Conservation (phyloP, 345 rosid species). For the Limnanthes douglasii region DNA sequence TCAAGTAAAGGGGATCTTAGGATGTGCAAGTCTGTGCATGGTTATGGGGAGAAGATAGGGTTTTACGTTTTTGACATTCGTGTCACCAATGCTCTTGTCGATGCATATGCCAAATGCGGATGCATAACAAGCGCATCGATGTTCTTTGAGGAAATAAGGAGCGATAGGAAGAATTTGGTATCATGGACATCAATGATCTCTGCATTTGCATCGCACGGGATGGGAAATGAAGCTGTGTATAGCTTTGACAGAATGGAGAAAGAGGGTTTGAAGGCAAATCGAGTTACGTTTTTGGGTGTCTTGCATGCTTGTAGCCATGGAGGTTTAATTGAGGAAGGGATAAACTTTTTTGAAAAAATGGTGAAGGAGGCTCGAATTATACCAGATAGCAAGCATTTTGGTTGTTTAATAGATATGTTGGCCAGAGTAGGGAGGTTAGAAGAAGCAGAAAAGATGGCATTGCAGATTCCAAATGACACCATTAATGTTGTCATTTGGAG, state of each 20-base stretch:
- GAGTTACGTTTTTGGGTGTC: conserved; percentile 61
- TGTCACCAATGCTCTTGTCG: conserved; percentile 45
- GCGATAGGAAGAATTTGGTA: conserved; percentile 38
- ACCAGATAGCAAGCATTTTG: conserved; percentile 63
- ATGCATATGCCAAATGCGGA: conserved; percentile 69
- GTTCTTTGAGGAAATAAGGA: conserved; percentile 33
- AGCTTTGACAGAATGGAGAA: conserved; percentile 45
- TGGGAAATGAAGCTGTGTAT: conserved; percentile 58
- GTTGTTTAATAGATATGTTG: conserved; percentile 67
- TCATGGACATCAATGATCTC: conserved; percentile 79
- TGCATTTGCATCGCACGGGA: conserved; percentile 71
- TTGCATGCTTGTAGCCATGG: conserved; percentile 86
- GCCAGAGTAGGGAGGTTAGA: conserved; percentile 70
- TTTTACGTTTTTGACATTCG: conserved; percentile 42
- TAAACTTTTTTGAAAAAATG: conserved; percentile 48
- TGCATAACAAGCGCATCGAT: conserved; percentile 38
- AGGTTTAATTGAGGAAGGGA: conserved; percentile 59
- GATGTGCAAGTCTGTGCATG: conserved; percentile 45
- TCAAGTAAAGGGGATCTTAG: conserved; percentile 28
- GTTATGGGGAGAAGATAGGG: conserved; percentile 41
- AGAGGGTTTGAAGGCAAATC: conserved; percentile 38
- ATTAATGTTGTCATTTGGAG: conserved; percentile 58
- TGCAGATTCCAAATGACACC: conserved; percentile 33
- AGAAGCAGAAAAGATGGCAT: conserved; percentile 63
- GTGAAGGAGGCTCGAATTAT: conserved; percentile 23